phyloP scores from a whole-genome alignment of 306 rosid genomes.

The Medicago arabica region DNA sequence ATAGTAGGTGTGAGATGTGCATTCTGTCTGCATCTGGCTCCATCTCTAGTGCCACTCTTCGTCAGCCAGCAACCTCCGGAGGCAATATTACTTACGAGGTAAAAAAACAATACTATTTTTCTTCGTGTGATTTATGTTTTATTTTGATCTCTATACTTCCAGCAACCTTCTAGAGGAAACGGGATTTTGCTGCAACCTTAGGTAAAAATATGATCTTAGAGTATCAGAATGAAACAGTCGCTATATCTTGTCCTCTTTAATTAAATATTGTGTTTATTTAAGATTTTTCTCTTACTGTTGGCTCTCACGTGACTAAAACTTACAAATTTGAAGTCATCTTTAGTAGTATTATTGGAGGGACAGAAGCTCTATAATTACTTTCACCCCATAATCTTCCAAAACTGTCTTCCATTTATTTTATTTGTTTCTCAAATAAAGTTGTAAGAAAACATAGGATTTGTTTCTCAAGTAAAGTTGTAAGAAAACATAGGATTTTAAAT shows the following conservation, averaged over 20 bases:
- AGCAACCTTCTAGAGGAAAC: constrained; percentile 16
- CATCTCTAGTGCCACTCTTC: constrained; percentile 76
- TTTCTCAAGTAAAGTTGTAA: neutral
- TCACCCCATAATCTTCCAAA: neutral
- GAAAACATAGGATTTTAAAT: neutral
- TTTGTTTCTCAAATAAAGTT: constrained; percentile 1
- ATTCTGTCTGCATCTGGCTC: constrained; percentile 88
- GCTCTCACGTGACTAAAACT: constrained; percentile 5
- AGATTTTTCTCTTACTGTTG: neutral
- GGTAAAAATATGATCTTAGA: constrained; percentile 21
- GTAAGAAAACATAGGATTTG: no score
- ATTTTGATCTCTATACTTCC: constrained; percentile 35
- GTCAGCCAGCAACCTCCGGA: constrained; percentile 89
- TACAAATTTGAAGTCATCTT: constrained; percentile 13
- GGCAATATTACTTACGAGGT: constrained; percentile 91
- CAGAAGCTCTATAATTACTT: neutral
- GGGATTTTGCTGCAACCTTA: constrained; percentile 6
- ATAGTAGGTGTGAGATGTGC: constrained; percentile 80
- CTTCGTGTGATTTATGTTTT: neutral
- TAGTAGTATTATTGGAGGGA: neutral
- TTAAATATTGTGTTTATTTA: neutral
- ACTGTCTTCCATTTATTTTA: neutral
- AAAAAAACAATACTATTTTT: constrained; percentile 35
- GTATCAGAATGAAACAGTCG: neutral
- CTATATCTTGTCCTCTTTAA: constrained; percentile 20